Evolutionary conservation across 805 yeast genomes (phyloP).

Genomic region (Saturnispora silvae): DNA sequence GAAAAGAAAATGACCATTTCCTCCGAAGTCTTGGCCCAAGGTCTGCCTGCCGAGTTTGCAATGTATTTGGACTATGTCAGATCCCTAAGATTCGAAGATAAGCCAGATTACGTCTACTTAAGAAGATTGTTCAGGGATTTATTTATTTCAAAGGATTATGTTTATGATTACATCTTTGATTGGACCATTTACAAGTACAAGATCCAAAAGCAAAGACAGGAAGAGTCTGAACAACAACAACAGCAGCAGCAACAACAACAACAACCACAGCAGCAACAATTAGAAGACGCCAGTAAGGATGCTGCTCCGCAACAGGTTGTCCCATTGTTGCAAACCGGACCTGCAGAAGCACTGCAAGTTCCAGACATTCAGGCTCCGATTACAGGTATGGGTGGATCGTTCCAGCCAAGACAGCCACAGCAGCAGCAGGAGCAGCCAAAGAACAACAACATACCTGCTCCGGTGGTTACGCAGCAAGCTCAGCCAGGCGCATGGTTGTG

Average conservation of each 20-base stretch:
- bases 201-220: conserved; percentile 39
- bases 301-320: conserved; percentile 8
- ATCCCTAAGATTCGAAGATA: conserved; percentile 87
- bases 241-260: conserved; percentile 15
- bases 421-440: conserved; percentile 20
- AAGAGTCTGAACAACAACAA: conserved; percentile 20
- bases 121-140: conserved; percentile 85
- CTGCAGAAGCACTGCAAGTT: conserved; percentile 23
- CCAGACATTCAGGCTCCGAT: conserved; percentile 20
- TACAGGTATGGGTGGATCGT: conserved; percentile 7
- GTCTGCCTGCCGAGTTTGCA: conserved; percentile 84
- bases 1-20: conserved; percentile 91
- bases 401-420: conserved; percentile 14
- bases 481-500: conserved; percentile 22
- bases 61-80: conserved; percentile 83
- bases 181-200: conserved; percentile 87
- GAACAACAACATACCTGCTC: background rate
- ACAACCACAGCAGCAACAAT: background rate
- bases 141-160: conserved; percentile 77
- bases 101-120: conserved; percentile 86
- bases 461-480: conserved; percentile 19
- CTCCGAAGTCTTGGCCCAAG: conserved; percentile 76
- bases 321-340: conserved; percentile 24
- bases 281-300: background rate
- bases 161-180: conserved; percentile 90